phyloP scores from a whole-genome alignment of 2,329 filamentous ascomycete genomes.

The Pestalotiopsis sp. region DNA sequence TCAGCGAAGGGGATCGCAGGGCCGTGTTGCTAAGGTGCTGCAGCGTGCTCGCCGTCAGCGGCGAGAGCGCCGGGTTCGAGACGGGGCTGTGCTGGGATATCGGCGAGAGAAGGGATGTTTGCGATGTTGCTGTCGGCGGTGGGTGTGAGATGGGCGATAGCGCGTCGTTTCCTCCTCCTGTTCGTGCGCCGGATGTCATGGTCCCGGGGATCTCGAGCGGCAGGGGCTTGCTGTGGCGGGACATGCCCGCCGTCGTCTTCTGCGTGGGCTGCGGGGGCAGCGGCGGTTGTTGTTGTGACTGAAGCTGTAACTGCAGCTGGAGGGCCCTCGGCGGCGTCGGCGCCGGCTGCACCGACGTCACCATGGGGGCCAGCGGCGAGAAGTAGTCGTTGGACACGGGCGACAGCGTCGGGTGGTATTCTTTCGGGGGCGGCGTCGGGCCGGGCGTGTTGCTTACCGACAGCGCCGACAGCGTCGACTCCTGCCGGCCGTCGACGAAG shows the following conservation, averaged over 20 bases:
- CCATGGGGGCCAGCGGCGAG: not conserved
- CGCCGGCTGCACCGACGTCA: not conserved
- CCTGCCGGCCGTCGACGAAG: not conserved
- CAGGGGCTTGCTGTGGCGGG: not conserved
- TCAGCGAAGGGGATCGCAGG: not conserved
- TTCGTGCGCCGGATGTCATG: not conserved
- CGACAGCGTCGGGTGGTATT: slow-evolving; percentile 4
- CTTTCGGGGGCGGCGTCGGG: slow-evolving; percentile 6
- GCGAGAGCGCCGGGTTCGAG: not conserved
- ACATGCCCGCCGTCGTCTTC: not conserved
- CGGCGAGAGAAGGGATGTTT: not conserved
- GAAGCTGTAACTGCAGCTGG: no score
- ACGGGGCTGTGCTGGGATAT: slow-evolving; percentile 2
- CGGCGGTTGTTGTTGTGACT: not conserved
- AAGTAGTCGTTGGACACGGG: slow-evolving; percentile 6
- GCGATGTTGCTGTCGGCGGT: not conserved
- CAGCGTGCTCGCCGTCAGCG: not conserved
- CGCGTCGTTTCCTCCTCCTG: not conserved
- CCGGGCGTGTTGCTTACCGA: not conserved
- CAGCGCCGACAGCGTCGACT: not conserved
- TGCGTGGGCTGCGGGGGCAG: not conserved
- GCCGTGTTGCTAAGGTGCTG: not conserved
- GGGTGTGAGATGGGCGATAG: not conserved
- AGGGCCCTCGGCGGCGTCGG: no score
- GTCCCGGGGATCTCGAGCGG: not conserved